Conservation (phyloP, 306 rosid species). For the Malus sieversii region DNA sequence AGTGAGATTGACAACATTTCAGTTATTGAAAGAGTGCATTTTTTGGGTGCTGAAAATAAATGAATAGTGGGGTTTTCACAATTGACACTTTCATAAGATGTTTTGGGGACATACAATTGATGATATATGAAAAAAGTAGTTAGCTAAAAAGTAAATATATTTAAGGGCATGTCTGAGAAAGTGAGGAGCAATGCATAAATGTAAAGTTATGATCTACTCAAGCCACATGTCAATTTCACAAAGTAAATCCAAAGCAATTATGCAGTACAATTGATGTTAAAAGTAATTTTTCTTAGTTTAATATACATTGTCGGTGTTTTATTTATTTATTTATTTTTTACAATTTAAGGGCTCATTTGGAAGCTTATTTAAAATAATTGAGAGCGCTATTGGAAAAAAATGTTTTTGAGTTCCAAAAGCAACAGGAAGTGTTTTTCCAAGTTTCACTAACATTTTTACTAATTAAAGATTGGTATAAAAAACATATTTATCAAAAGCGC, state of each 20-base stretch:
- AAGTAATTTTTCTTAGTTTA: background rate
- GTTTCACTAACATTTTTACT: too few species aligned
- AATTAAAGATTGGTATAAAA: too few species aligned
- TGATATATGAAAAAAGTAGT: background rate
- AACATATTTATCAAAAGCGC: too few species aligned
- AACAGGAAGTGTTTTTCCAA: too few species aligned
- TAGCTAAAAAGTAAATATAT: background rate
- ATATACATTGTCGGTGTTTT: background rate
- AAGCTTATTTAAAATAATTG: too few species aligned
- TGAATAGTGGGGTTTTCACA: background rate
- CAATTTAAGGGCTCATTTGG: too few species aligned
- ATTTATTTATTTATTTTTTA: too few species aligned
- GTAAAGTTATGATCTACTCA: background rate
- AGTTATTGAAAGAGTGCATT: background rate
- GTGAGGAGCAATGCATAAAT: background rate
- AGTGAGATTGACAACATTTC: background rate
- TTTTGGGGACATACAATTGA: background rate
- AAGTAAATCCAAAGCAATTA: background rate
- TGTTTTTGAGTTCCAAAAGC: too few species aligned
- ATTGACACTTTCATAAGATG: background rate
- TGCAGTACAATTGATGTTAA: background rate
- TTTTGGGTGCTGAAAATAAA: background rate
- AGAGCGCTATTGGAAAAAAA: too few species aligned
- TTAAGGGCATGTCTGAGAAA: background rate
- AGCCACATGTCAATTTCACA: background rate